These are phyloP conservation scores for Typha latifolia DNA, from an alignment of 176 grass and related monocot species.

Conservation along the genomic window DNA sequence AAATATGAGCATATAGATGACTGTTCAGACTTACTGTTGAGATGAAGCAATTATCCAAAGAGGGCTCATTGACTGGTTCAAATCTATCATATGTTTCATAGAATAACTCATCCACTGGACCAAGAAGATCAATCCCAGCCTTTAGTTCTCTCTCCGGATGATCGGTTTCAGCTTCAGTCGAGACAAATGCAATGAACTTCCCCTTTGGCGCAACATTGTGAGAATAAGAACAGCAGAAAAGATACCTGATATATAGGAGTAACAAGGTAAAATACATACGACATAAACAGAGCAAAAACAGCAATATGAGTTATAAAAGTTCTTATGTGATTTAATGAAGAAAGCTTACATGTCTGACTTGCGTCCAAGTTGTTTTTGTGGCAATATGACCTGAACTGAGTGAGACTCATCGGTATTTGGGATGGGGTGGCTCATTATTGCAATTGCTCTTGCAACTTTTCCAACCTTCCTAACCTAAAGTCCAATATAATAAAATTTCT, in stretches of 20 bases:
- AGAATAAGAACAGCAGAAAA: constrained; percentile 87
- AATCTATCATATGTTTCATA: constrained; percentile 76
- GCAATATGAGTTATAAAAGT: neutral
- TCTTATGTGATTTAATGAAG: neutral
- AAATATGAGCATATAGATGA: neutral
- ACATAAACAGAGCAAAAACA: neutral
- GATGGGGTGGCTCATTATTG: constrained; percentile 95
- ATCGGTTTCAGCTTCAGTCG: constrained; percentile 83
- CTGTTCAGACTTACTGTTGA: constrained; percentile 48
- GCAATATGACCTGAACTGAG: constrained; percentile 85
- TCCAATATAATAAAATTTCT: neutral
- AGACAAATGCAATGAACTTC: constrained; percentile 87
- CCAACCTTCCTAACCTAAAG: constrained; percentile 65
- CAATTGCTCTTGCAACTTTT: constrained; percentile 79
- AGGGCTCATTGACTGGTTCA: constrained; percentile 59
- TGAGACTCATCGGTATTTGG: constrained; percentile 84
- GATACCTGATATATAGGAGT: constrained; percentile 39
- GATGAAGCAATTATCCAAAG: constrained; percentile 78
- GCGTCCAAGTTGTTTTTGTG: constrained; percentile 89
- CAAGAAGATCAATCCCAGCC: constrained; percentile 75
- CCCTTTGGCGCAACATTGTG: constrained; percentile 94
- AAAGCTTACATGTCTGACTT: constrained; percentile 84
- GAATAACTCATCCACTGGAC: constrained; percentile 68
- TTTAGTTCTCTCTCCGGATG: constrained; percentile 58
- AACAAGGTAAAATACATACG: neutral